Evolutionary conservation across 805 yeast genomes (phyloP).

Genomic region (Saturnispora quitensis): DNA sequence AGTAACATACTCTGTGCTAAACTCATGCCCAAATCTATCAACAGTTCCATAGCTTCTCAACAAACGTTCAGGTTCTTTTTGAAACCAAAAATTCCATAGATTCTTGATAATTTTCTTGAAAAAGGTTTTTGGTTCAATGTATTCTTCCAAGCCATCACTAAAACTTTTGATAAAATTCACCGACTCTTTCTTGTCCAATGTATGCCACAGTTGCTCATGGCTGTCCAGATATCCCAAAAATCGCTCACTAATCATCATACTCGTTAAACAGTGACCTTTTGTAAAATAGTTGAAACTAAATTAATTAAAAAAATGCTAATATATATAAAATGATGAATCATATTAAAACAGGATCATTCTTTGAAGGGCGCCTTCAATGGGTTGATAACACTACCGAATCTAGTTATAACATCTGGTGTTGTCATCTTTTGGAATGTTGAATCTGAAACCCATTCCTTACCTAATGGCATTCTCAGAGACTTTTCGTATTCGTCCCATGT

Average conservation of each 20-base stretch:
- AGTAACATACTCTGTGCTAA: background rate
- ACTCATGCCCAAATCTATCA: slow-evolving; percentile 10
- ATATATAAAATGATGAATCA: slow-evolving; percentile 6
- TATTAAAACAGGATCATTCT: slow-evolving; percentile 18
- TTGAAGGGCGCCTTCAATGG: slow-evolving; percentile 85
- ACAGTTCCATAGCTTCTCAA: background rate
- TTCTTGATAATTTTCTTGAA: slow-evolving; percentile 8
- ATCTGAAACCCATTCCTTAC: slow-evolving; percentile 92
- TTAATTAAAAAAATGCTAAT: background rate
- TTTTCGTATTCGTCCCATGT: slow-evolving; percentile 91
- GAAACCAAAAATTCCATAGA: background rate
- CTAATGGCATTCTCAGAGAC: slow-evolving; percentile 89
- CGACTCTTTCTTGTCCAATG: slow-evolving; percentile 1
- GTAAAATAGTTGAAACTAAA: background rate
- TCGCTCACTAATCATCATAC: background rate
- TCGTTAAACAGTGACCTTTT: background rate
- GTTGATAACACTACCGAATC: slow-evolving; percentile 83
- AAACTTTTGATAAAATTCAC: background rate
- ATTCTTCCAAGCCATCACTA: background rate
- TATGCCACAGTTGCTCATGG: background rate
- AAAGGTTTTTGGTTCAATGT: background rate
- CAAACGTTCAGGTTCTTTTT: background rate
- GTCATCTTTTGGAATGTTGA: slow-evolving; percentile 80
- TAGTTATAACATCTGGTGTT: slow-evolving; percentile 80
- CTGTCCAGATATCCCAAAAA: background rate